Base-by-base conservation (phyloP, 2,329 filamentous ascomycete genomes). In the Trichoderma sp. region DNA sequence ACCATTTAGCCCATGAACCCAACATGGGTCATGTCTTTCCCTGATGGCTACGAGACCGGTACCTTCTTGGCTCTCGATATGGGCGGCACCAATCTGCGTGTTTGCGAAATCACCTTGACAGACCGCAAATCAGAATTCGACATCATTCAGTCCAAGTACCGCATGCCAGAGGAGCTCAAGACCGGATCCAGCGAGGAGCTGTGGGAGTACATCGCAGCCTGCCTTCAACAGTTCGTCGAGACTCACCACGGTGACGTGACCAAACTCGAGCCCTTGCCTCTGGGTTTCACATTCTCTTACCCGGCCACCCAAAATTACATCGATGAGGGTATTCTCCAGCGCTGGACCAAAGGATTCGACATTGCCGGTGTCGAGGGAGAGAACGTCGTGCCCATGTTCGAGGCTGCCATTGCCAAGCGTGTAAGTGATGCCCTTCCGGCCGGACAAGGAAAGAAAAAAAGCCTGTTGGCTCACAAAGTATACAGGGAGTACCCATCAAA, bases 311-410 rank as follows among this genome's bases (percentile, higher is more conserved):
- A 97, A 80, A 89, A 96, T 75, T 95, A 94, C 81, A 94, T 97
- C 76, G 93, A 97, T 74, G 92, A 97, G 80, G 95, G 94, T 74
- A 87, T 97, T 49, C 86, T 97, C 69, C 94, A 97, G 81, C 90
- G 94, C 75, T 98, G 95, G 95, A 97, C 95, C 74, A 98, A 98
- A 84, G 95, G 95, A 3, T 97, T 97, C 77, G 94, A 97, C 78
- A 97, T 98, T 79, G 87, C 89, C 31, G 94, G 93, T 49, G 93
- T 97, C 56, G 94, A 97, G 83, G 94, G 94, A 65, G 76, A 95
- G 60, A 95, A 98, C 76, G 92, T 97, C 33, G 94, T 97, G 11
- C 92, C 93, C 61, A 92, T 95, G 82, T 91, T 98, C 68, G 92
- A 97, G 81, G 87, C 86, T 64, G 92, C 93, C 27, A 83, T 97